Evolutionary conservation across 495 filamentous ascomycete genomes (phyloP), one percentile per base, ranked within the genome.

Genomic region (Penicillium ucsense): DNA sequence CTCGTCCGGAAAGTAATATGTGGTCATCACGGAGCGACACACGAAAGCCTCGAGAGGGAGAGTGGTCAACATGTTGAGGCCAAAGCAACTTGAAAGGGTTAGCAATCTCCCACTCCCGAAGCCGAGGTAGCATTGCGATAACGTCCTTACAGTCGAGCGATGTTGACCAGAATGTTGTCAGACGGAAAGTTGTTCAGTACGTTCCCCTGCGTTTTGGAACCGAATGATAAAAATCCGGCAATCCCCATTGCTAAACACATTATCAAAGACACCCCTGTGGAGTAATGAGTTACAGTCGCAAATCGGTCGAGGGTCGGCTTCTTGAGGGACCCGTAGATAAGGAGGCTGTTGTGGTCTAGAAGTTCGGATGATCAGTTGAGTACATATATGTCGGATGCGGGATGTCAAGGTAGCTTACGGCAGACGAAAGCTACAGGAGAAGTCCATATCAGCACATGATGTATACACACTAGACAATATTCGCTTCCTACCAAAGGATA

Each of bases 61-160:
- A 3, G 92, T 98, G 5, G 92, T 97, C 51, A 98, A 80, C 92
- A 98, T 98, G 71, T 98, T 98, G 46, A 97, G 68, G 4, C 94
- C 92, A 54, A 98, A 95, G 62, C 88, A 95, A 55, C 64, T 71
- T 40, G 27, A 8, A 4, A 0, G 29, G 30, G 47, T 70, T 52
- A 67, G 63, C 43, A 48, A 20, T 20, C 20, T 20, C 20, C 20
- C 20, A 20, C 27, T 37, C 6, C 9, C 29, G 46, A 43, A 33
- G 3, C 11, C 29, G 8, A 31, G 11, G 29, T 32, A 33, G 27
- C 4, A 31, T 11, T 20, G 8, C 31, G 7, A 41, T 32, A 32
- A 3, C 5, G 6, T 4, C 56, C 76, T 55, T 70, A 84, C 79
- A 98, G 73, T 55, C 92, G 80, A 37, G 92, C 92, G 45, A 97